Evolutionary conservation across 805 yeast genomes (phyloP), one percentile per base, ranked within the genome.

Genomic region (Nakazawaea pomicola): DNA sequence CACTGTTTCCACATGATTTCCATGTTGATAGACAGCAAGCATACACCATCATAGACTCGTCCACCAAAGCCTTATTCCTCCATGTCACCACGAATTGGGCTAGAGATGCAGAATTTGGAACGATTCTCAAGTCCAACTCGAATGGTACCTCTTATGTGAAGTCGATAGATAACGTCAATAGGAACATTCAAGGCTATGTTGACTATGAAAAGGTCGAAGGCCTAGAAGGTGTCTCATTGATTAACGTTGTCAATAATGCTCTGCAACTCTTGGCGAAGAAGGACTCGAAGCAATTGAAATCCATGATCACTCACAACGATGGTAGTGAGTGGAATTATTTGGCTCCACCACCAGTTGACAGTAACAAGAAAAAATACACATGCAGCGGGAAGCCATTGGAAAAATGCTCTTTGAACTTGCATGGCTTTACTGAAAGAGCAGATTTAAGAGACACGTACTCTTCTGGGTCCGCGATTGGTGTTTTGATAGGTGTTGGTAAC

Each of bases 401-500:
- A 2, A 69, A 76, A 35, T 91, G 97, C 52, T 80, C 95, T 0
- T 72, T 91, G 51, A 83, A 91, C 56, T 60, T 91, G 35, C 97
- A 89, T 57, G 95, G 98, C 0, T 90, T 74, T 58, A 90, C 97
- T 1, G 97, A 91, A 58, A 71, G 96, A 48, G 62, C 64, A 3
- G 97, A 90, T 57, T 72, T 74, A 41, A 74, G 96, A 52, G 97
- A 91, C 55, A 82, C 95, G 0, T 86, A 68, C 50, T 83, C 95
- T 0, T 89, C 98, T 0, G 79, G 86, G 0, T 82, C 96, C 8
- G 98, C 98, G 0, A 70, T 83, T 15, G 99, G 99, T 1, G 63
- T 89, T 63, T 62, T 91, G 72, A 68, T 93, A 49, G 97, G 84
- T n/a, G 77, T 84, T n/a, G 99, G 99, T 23, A 89, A 84, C 55